Evolutionary conservation across 371 early-diverging fungal genomes (phyloP), one percentile per base, ranked within the genome.

Genomic region (Actinomortierella wolfii): DNA sequence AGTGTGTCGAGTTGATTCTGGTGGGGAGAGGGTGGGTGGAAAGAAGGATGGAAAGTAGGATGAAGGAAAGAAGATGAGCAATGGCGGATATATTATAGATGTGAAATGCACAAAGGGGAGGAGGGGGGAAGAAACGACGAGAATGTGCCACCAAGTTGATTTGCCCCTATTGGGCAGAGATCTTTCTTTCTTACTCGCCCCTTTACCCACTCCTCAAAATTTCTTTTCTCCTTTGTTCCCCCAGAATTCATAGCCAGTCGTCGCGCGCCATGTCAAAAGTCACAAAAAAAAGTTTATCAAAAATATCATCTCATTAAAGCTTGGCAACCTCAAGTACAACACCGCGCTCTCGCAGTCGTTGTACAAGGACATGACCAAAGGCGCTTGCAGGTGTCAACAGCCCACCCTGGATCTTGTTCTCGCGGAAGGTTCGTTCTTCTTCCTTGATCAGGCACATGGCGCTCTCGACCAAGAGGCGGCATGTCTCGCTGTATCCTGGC

Each of bases 401-500:
- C 40, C 93, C 93, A 8, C 85, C 81, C 23, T 79, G 77, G 59
- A 85, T 64, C 44, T 59, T 56, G 40, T 61, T 63, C 57, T 83
- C 83, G 18, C 76, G 78, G 15, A 86, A 81, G 9, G 84, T 51
- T 0, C 78, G 66, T 6, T 82, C 77, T 17, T 75, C 71, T 29
- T 75, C 76, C 51, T 83, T 65, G 48, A 83, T 59, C 57, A 89
- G 64, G 45, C 85, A 84, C 42, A 89, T 57, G 0, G 88, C 88
- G 21, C 86, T 76, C 63, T 90, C 89, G 18, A 76, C 80, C 39
- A 89, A 57, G 73, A 88, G 87, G 26, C 80, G 77, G 55, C 84
- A 84, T 0, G 88, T 89, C 68, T 90, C 92, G 43, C 82, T 79
- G 66, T 94, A 93, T 4, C 93, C 93, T 5, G 92, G 90, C 54